phyloP scores from a whole-genome alignment of 352 stramenopile genomes.

The Ochromonadaceae sp. region DNA sequence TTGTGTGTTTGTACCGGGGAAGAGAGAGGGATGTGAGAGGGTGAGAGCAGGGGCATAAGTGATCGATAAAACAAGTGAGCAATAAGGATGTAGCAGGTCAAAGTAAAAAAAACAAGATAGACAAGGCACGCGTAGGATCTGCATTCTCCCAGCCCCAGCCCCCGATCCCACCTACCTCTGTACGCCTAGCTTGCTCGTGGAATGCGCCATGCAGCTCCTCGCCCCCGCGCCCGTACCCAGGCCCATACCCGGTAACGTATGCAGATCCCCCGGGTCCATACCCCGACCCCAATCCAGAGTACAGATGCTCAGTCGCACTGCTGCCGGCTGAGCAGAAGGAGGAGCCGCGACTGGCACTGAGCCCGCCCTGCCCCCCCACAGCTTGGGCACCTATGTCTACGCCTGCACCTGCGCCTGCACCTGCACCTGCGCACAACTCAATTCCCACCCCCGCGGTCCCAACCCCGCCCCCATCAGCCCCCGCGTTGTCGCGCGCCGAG shows the following conservation, averaged over 20 bases:
- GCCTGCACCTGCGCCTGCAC: not conserved
- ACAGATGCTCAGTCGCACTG: no score
- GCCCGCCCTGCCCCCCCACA: not conserved
- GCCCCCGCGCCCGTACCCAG: no score
- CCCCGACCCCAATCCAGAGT: no score
- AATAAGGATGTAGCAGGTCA: not conserved
- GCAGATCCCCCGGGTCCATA: no score
- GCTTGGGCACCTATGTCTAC: not conserved
- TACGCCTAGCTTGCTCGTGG: no score
- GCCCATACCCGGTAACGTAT: no score
- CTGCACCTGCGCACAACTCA: not conserved
- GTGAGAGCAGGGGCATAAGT: conserved; percentile 51
- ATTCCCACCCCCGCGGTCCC: not conserved
- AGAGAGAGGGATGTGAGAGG: no score
- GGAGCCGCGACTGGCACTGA: not conserved
- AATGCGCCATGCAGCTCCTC: no score
- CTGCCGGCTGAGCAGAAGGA: no score
- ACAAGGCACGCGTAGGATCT: not conserved
- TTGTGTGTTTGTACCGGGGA: no score
- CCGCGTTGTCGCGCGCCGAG: not conserved
- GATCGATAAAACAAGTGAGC: conserved; percentile 20
- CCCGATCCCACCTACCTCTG: no score
- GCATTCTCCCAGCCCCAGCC: not conserved
- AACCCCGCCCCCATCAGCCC: not conserved
- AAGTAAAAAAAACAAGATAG: no score